Conservation (phyloP, 352 stramenopile genomes). For the Pythium inflatum region DNA sequence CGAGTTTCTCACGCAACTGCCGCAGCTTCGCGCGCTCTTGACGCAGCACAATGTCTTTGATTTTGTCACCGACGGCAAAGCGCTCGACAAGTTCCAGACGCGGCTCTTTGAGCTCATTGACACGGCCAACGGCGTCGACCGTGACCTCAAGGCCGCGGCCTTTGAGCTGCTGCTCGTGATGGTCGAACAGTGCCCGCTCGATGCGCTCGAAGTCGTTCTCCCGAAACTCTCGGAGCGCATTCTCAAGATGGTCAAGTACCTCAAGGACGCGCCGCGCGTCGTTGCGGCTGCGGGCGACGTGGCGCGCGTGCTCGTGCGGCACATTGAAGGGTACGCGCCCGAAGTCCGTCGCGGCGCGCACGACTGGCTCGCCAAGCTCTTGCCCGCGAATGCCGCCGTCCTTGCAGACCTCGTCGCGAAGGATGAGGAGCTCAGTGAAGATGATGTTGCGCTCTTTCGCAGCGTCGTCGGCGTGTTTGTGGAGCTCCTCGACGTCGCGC, state of each 20-base stretch:
- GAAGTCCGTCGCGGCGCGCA: constrained; percentile 66
- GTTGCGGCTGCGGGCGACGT: constrained; percentile 51
- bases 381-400: constrained; percentile 53
- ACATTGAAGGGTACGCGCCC: constrained; percentile 53
- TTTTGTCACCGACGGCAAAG: constrained; percentile 73
- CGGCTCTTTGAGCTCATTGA: constrained; percentile 67
- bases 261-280: constrained; percentile 38
- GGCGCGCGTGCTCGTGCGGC: constrained; percentile 47
- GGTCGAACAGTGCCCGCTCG: constrained; percentile 60
- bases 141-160: constrained; percentile 45
- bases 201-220: constrained; percentile 57
- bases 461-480: constrained; percentile 51
- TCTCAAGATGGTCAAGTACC: constrained; percentile 71
- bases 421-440: constrained; percentile 27
- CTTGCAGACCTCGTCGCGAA: constrained; percentile 42
- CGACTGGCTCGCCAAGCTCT: constrained; percentile 64
- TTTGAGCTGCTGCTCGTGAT: constrained; percentile 67
- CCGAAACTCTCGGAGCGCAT: constrained; percentile 67
- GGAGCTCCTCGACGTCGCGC: constrained; percentile 53
- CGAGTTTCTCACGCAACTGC: constrained; percentile 56
- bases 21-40: constrained; percentile 52
- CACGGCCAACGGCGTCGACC: constrained; percentile 37
- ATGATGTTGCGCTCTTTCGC: constrained; percentile 36
- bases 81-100: constrained; percentile 73
- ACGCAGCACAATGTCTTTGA: constrained; percentile 77